These are phyloP conservation scores for Cladosporium sphaerospermum DNA, from an alignment of 2,329 filamentous ascomycete genomes.

Conservation along the genomic window DNA sequence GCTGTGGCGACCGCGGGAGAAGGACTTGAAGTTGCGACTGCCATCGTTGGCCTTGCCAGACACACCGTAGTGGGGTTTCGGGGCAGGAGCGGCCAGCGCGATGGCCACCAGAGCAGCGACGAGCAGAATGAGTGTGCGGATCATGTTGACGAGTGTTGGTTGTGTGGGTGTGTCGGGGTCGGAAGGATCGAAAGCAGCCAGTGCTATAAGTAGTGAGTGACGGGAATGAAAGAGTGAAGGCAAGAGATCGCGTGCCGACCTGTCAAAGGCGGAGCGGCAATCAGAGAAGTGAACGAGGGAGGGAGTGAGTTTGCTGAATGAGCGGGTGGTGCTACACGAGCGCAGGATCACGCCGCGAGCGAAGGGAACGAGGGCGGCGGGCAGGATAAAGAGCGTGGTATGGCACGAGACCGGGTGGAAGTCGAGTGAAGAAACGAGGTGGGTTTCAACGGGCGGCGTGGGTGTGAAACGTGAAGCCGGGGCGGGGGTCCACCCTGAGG, in stretches of 20 bases:
- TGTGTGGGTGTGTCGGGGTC: background rate
- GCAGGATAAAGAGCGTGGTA: slow-evolving; percentile 1
- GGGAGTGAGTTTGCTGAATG: slow-evolving; percentile 8
- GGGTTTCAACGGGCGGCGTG: background rate
- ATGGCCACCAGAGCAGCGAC: slow-evolving; percentile 44
- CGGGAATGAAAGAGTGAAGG: background rate
- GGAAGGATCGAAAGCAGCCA: background rate
- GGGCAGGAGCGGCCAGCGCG: slow-evolving; percentile 41
- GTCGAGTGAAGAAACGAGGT: background rate
- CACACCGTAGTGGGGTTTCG: slow-evolving; percentile 10
- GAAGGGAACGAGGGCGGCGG: background rate
- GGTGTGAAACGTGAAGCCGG: slow-evolving; percentile 8
- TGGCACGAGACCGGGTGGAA: background rate
- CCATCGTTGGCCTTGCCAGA: background rate
- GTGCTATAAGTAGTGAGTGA: slow-evolving; percentile 5
- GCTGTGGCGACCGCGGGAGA: slow-evolving; percentile 38
- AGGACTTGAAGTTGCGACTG: slow-evolving; percentile 4
- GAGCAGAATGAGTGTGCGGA: slow-evolving; percentile 32
- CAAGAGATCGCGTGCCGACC: background rate
- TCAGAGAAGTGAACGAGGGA: background rate
- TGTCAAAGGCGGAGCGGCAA: slow-evolving; percentile 10
- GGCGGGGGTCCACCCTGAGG: background rate
- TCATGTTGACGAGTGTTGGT: slow-evolving; percentile 2
- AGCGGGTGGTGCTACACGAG: slow-evolving; percentile 2
- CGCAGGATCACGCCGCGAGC: background rate